Base-by-base conservation (phyloP, 768 basidiomycete species). In the Phanerochaete carnosa region DNA sequence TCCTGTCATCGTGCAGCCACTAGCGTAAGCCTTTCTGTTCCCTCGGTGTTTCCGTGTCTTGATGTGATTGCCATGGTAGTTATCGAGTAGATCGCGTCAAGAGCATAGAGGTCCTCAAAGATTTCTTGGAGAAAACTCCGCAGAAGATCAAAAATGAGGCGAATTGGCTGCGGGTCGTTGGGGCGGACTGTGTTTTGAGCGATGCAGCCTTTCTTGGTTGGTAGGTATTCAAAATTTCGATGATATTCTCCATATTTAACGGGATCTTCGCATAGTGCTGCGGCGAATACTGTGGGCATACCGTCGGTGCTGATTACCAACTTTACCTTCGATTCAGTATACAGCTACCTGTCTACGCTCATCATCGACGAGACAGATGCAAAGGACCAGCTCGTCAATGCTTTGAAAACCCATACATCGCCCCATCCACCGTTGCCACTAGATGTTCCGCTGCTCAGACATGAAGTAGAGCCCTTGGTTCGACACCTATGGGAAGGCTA, bases 311-410 rank as follows among this genome's bases (percentile, higher is more conserved):
- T 93, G 19, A 80, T 92, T 64, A 90, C 89, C 46, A 93, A 93
- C 74, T 93, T 93, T 69, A 88, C 89, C 0, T 93, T 92, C 71
- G 90, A 93, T 72, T 88, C 90, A 1, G 89, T 91, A 13, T 93
- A 87, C 70, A 89, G 87, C 62, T 91, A 86, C 63, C 85, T 92
- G 22, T 82, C 86, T 3, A 84, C 88, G 0, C 70, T 79, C 3
- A 70, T 86, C 33, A 66, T 80, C n/a, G 83, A 87, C 58, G 55
- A 47, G 32, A 57, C 61, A 66, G 25, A 69, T 71, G 23, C 56
- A 3, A 26, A 29, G 53, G 59, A 28, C 15, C 64, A 25, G 35
- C 35, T 22, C 57, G 45, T 26, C 29, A 59, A 32, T 22, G 30
- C 39, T 19, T 25, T 57, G 22, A n/a, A 52, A 12, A 57, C 57